Conservation (phyloP, 768 basidiomycete genomes). For the Trametes maxima region DNA sequence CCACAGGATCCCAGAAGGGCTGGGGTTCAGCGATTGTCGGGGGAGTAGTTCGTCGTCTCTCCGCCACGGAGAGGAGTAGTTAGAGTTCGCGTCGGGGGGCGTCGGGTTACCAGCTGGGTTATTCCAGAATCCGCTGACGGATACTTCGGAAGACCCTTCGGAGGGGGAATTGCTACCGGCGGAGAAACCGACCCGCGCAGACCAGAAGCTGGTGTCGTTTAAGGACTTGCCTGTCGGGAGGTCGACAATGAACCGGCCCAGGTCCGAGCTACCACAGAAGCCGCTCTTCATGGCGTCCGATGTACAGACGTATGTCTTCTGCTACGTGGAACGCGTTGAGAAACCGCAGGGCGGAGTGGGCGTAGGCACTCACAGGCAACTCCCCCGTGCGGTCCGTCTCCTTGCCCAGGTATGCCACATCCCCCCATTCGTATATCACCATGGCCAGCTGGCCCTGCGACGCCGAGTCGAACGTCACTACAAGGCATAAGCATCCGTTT, state of each 20-base stretch:
- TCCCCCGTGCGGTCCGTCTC: slow-evolving; percentile 57
- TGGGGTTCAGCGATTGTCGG: slow-evolving; percentile 46
- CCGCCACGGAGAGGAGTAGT: slow-evolving; percentile 56
- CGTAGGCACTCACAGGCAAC: slow-evolving; percentile 59
- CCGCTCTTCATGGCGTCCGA: slow-evolving; percentile 71
- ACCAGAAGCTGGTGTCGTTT: slow-evolving; percentile 86
- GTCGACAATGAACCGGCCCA: slow-evolving; percentile 90
- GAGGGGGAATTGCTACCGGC: slow-evolving; percentile 33
- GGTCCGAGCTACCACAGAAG: slow-evolving; percentile 65
- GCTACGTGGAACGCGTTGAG: slow-evolving; percentile 37
- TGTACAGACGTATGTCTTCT: slow-evolving; percentile 96
- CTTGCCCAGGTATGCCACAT: slow-evolving; percentile 82
- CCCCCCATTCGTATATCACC: slow-evolving; percentile 95
- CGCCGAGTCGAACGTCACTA: slow-evolving; percentile 75
- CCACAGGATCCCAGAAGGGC: slow-evolving; percentile 49
- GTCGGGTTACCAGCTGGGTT: slow-evolving; percentile 62
- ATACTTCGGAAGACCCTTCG: slow-evolving; percentile 23
- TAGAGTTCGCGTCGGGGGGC: slow-evolving; percentile 42
- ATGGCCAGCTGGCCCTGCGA: slow-evolving; percentile 90
- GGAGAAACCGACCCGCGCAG: slow-evolving; percentile 70
- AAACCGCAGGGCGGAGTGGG: background rate
- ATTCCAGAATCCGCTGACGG: slow-evolving; percentile 52
- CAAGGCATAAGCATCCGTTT: slow-evolving; percentile 25
- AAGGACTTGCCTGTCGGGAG: slow-evolving; percentile 62
- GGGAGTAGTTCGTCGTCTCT: slow-evolving; percentile 20